A percentile compares a stretch with the other conserved stretches of the same genome.
Evolutionary conservation across 441 rosid genomes (phyloP).

Genomic region (Adansonia rubrostipa): DNA sequence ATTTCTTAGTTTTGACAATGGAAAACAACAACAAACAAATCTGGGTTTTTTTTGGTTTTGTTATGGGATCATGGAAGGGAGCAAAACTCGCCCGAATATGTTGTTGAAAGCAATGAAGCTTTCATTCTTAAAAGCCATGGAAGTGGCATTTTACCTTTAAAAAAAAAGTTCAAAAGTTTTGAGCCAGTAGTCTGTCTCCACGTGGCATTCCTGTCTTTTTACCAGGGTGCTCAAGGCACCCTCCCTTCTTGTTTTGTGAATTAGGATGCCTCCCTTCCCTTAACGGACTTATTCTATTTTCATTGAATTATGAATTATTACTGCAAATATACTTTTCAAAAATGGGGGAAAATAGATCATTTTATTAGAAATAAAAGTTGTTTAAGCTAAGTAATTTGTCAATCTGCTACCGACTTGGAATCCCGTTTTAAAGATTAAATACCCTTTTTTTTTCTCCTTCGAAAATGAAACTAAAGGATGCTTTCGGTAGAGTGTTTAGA

Average conservation of each 20-base stretch:
- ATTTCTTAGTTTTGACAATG: constrained; percentile 8
- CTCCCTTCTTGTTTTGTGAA: no score
- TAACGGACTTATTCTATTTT: no score
- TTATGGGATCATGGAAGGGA: constrained; percentile 53
- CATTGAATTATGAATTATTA: no score
- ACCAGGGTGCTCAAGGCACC: neutral
- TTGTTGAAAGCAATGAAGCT: constrained; percentile 25
- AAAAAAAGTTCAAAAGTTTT: neutral
- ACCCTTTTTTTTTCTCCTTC: no score
- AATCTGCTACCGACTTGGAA: no score
- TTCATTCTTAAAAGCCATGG: neutral
- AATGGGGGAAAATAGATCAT: no score
- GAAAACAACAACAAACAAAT: constrained; percentile 37
- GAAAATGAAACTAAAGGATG: no score
- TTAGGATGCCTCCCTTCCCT: neutral
- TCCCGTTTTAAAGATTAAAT: no score
- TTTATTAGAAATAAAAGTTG: no score
- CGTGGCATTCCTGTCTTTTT: neutral
- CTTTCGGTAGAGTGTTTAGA: no score
- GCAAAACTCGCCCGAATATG: constrained; percentile 45
- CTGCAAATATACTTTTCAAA: no score
- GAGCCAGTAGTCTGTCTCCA: neutral
- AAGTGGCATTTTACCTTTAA: neutral
- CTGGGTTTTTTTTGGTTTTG: constrained; percentile 25
- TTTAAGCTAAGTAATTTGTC: no score